Percentiles rank a stretch among this genome's conserved stretches.
Evolutionary conservation across 345 rosid species (phyloP).

Genomic region (Gossypium raimondii): DNA sequence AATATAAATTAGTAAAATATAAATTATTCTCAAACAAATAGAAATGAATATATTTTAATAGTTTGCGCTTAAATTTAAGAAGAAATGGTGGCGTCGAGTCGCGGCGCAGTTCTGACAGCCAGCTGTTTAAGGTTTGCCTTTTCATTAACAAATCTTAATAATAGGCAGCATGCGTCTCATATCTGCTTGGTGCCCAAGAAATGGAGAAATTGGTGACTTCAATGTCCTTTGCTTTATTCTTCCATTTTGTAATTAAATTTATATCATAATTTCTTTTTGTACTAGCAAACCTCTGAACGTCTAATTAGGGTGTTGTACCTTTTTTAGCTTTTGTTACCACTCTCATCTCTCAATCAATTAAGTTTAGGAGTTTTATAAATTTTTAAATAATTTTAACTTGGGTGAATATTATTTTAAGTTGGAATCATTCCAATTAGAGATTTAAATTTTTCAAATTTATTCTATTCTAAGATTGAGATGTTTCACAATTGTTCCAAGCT

Average conservation of each 20-base stretch:
- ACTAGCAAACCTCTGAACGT: neutral
- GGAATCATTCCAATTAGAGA: too few relatives aligned
- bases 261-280: neutral
- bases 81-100: slow-evolving; percentile 22
- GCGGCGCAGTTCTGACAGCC: slow-evolving; percentile 22
- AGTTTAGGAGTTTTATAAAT: neutral
- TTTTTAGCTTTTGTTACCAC: neutral
- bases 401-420: too few relatives aligned
- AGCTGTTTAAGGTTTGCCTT: neutral
- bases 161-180: neutral
- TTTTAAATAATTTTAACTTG: neutral
- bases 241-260: neutral
- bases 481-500: too few relatives aligned
- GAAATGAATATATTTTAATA: too few relatives aligned
- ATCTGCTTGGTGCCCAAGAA: neutral
- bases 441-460: too few relatives aligned
- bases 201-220: neutral
- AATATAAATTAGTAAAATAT: too few relatives aligned
- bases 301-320: too few relatives aligned
- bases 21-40: too few relatives aligned
- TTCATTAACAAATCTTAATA: neutral
- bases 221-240: slow-evolving; percentile 12
- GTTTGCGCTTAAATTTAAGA: neutral
- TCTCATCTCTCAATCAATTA: neutral
- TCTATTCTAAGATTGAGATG: too few relatives aligned